Evolutionary conservation across 192 early-diverging fungal genomes (phyloP).

Genomic region (Tieghemiomyces parasiticus): DNA sequence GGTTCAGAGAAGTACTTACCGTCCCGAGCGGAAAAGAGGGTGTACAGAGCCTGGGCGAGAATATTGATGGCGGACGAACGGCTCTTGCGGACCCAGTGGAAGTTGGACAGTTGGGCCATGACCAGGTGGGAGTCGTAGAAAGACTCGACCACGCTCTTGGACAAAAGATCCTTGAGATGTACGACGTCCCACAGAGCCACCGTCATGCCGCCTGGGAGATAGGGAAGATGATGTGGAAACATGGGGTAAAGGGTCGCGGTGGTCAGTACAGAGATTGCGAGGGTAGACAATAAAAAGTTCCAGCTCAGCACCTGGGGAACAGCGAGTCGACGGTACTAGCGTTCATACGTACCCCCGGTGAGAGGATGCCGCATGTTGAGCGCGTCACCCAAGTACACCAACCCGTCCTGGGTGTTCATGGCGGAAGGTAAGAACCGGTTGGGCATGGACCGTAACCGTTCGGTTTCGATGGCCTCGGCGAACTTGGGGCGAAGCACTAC

Average conservation of each 20-base stretch:
- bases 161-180: slow-evolving; percentile 44
- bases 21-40: slow-evolving; percentile 71
- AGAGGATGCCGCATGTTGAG: slow-evolving; percentile 93
- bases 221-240: too few species aligned
- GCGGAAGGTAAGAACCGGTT: slow-evolving; percentile 82
- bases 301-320: too few species aligned
- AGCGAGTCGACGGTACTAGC: too few species aligned
- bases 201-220: slow-evolving; percentile 78
- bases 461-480: slow-evolving; percentile 45
- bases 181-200: slow-evolving; percentile 88
- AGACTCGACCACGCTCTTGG: slow-evolving; percentile 23
- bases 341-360: slow-evolving; percentile 66
- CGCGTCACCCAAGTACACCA: slow-evolving; percentile 85
- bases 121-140: slow-evolving; percentile 31
- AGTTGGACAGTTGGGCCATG: slow-evolving; percentile 34
- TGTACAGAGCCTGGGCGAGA: slow-evolving; percentile 78
- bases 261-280: too few species aligned
- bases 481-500: slow-evolving; percentile 46
- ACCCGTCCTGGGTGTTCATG: slow-evolving; percentile 48
- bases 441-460: slow-evolving; percentile 72
- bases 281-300: too few species aligned
- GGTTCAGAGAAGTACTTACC: too few species aligned
- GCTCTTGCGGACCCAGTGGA: slow-evolving; percentile 68
- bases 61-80: slow-evolving; percentile 68
- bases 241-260: too few species aligned